A percentile compares a stretch with the other conserved stretches of the same genome.
These are phyloP conservation scores for Lactarius akahatsu DNA, from an alignment of 768 basidiomycete species.

Conservation along the genomic window DNA sequence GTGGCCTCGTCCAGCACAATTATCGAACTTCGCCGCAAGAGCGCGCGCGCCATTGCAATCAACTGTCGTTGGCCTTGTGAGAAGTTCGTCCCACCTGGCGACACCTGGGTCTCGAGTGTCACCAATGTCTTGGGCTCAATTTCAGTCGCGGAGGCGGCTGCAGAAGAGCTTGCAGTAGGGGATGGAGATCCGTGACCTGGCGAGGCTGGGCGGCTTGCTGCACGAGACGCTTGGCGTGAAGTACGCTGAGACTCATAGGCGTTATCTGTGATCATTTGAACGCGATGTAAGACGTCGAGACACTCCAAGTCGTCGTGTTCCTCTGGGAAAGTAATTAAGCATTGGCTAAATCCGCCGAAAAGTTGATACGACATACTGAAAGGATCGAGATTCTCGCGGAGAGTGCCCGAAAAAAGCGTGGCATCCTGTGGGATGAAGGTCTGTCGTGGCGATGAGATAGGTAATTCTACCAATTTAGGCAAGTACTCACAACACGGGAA, in stretches of 20 bases:
- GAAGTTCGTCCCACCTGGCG: constrained; percentile 86
- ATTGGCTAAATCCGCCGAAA: not conserved
- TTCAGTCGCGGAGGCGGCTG: constrained; percentile 44
- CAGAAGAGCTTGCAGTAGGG: constrained; percentile 45
- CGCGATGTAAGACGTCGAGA: constrained; percentile 75
- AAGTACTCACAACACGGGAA: constrained; percentile 59
- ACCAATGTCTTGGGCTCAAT: constrained; percentile 56
- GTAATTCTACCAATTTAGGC: not conserved
- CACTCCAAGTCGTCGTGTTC: constrained; percentile 82
- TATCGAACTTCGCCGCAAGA: constrained; percentile 67
- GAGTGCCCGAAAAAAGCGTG: constrained; percentile 76
- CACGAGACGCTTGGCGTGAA: constrained; percentile 49
- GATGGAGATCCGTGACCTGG: constrained; percentile 38
- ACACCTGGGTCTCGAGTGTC: constrained; percentile 74
- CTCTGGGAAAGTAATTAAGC: constrained; percentile 36
- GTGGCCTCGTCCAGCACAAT: constrained; percentile 84
- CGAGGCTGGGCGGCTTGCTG: constrained; percentile 48
- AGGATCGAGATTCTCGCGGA: constrained; percentile 74
- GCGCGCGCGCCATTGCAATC: constrained; percentile 81
- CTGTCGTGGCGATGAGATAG: constrained; percentile 37
- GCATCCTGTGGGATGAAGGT: constrained; percentile 78
- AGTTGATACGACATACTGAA: constrained; percentile 45
- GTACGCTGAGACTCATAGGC: constrained; percentile 48
- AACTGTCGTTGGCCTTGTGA: constrained; percentile 90
- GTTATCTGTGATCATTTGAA: constrained; percentile 66